Evolutionary conservation across 768 basidiomycete genomes (phyloP).

Genomic region (Panus rudis): DNA sequence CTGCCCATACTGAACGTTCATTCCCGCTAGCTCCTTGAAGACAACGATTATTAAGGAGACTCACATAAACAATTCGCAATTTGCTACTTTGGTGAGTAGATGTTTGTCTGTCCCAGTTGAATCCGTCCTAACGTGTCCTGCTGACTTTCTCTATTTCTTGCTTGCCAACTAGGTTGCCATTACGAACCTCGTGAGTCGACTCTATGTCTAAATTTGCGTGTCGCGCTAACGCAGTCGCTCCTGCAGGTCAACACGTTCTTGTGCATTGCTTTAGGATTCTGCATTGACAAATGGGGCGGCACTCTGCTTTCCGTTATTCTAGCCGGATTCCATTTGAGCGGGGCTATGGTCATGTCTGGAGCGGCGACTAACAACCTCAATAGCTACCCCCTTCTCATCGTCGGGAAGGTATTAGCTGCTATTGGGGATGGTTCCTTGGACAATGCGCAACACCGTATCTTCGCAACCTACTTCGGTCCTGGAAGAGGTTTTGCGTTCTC

Average conservation of each 20-base stretch:
- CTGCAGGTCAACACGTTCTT: constrained; percentile 34
- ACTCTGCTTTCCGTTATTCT: constrained; percentile 30
- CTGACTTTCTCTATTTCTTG: background rate
- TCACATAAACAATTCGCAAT: constrained; percentile 37
- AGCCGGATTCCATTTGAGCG: constrained; percentile 30
- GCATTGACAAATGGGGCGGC: constrained; percentile 37
- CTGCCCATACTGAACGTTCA: background rate
- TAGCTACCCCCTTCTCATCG: constrained; percentile 32
- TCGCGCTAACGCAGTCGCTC: background rate
- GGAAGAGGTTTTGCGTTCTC: constrained; percentile 35
- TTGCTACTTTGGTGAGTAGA: constrained; percentile 30
- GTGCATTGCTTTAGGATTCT: constrained; percentile 33
- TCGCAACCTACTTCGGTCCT: constrained; percentile 37
- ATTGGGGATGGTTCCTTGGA: constrained; percentile 35
- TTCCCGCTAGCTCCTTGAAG: constrained; percentile 27
- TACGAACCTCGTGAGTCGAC: constrained; percentile 27
- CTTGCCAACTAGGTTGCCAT: constrained; percentile 25
- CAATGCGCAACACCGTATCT: constrained; percentile 37
- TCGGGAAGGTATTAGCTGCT: constrained; percentile 34
- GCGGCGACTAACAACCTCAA: constrained; percentile 32
- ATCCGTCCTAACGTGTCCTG: background rate
- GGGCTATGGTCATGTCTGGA: constrained; percentile 31
- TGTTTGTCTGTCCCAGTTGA: background rate
- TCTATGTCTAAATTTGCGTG: background rate
- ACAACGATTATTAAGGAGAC: constrained; percentile 36